A percentile compares a stretch with the other conserved stretches of the same genome.
These are phyloP conservation scores for Tricholoma furcatifolium DNA, from an alignment of 768 basidiomycete genomes.

Conservation along the genomic window DNA sequence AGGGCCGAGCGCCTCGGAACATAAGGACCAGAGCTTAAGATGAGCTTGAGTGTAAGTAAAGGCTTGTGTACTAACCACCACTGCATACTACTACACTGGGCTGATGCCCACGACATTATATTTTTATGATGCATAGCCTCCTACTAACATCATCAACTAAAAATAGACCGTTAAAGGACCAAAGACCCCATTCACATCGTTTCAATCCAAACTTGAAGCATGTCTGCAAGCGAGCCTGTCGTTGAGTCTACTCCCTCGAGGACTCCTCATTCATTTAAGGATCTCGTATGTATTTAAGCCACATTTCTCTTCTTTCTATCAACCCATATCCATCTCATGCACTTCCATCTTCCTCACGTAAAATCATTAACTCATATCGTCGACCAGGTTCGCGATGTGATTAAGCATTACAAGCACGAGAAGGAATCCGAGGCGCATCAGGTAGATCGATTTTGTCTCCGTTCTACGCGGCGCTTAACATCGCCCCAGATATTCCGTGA, in stretches of 20 bases:
- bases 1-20: no score
- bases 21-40: no score
- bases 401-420: conserved; percentile 70
- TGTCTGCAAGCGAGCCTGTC: conserved; percentile 10
- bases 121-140: no score
- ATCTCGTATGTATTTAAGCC: conserved; percentile 17
- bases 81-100: no score
- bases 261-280: conserved; percentile 18
- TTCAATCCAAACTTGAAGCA: background rate
- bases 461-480: background rate
- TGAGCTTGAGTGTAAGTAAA: no score
- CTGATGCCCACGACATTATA: no score
- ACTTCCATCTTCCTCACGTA: conserved; percentile 45
- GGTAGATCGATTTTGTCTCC: conserved; percentile 36
- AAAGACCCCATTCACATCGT: background rate
- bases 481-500: conserved; percentile 68
- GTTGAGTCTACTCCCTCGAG: conserved; percentile 12
- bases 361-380: conserved; percentile 45
- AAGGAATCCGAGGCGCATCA: conserved; percentile 88
- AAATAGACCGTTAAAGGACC: background rate
- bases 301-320: background rate
- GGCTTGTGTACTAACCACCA: no score
- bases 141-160: background rate
- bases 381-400: conserved; percentile 66
- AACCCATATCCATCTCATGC: conserved; percentile 28